Conservation (phyloP, 176 grass and related monocot genomes). For the Cenchrus purpureus region DNA sequence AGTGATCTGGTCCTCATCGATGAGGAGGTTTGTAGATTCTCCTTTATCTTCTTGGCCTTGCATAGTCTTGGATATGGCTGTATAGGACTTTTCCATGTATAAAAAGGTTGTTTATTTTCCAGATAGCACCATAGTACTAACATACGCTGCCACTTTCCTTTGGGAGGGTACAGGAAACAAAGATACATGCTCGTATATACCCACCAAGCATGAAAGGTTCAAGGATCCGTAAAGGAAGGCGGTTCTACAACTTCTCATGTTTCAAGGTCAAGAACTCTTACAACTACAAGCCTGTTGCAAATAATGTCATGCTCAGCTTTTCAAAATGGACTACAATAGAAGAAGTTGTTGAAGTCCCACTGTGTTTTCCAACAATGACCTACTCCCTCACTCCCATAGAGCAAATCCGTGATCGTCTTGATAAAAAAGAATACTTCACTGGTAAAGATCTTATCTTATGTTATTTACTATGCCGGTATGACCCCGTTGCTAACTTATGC, state of each 20-base stretch:
- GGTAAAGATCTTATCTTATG: background rate
- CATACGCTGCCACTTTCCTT: background rate
- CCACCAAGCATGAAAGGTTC: background rate
- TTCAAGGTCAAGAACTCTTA: background rate
- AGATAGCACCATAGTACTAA: no score
- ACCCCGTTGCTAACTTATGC: background rate
- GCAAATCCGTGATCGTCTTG: background rate
- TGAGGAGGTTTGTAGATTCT: background rate
- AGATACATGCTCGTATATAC: background rate
- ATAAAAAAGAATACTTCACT: background rate
- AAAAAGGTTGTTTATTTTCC: no score
- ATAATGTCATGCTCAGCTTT: background rate
- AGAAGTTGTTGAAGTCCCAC: background rate
- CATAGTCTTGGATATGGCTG: no score
- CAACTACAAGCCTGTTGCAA: background rate
- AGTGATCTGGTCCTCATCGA: background rate
- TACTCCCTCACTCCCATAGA: background rate
- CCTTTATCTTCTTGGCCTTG: no score
- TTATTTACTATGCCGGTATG: background rate
- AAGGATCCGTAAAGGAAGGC: background rate
- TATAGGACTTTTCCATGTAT: no score
- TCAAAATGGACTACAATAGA: background rate
- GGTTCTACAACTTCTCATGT: background rate
- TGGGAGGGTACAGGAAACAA: background rate
- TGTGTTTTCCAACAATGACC: background rate